Evolutionary conservation across 2,329 filamentous ascomycete species (phyloP).

Genomic region (Bipolaris oryzae): DNA sequence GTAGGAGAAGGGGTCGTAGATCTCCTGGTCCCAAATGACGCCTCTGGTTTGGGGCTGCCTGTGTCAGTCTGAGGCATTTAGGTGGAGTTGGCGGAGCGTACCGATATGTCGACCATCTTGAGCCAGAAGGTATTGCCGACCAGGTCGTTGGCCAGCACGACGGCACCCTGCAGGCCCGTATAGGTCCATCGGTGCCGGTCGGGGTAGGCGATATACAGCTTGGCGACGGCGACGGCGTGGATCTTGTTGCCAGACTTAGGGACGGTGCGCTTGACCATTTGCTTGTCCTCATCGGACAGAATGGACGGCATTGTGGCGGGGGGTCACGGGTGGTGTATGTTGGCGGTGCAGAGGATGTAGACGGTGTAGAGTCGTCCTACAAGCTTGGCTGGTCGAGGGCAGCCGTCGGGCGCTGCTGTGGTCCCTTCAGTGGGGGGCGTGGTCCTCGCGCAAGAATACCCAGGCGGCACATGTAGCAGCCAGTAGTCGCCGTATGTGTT

Average conservation of each 20-base stretch:
- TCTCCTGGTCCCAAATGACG: conserved; percentile 69
- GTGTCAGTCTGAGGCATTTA: conserved; percentile 51
- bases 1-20: conserved; percentile 93
- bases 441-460: conserved; percentile 20
- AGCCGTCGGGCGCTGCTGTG: conserved; percentile 20
- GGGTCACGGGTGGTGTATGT: too few species aligned
- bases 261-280: conserved; percentile 91
- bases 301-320: conserved; percentile 62
- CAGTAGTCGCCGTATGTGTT: not conserved
- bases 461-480: conserved; percentile 40
- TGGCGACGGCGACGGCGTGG: conserved; percentile 89
- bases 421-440: conserved; percentile 39
- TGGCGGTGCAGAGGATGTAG: not conserved
- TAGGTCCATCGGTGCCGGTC: conserved; percentile 88
- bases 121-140: conserved; percentile 97
- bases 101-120: conserved; percentile 95
- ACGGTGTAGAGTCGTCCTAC: conserved; percentile 14
- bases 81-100: conserved; percentile 55
- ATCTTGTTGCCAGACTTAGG: conserved; percentile 98
- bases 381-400: conserved; percentile 18
- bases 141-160: conserved; percentile 88
- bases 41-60: conserved; percentile 52
- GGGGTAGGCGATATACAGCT: conserved; percentile 91
- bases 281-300: conserved; percentile 91
- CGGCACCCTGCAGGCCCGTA: conserved; percentile 89